Evolutionary conservation across 75 land plant species (phyloP), one percentile per base, ranked within the genome.

Genomic region (Pinus tabuliformis): DNA sequence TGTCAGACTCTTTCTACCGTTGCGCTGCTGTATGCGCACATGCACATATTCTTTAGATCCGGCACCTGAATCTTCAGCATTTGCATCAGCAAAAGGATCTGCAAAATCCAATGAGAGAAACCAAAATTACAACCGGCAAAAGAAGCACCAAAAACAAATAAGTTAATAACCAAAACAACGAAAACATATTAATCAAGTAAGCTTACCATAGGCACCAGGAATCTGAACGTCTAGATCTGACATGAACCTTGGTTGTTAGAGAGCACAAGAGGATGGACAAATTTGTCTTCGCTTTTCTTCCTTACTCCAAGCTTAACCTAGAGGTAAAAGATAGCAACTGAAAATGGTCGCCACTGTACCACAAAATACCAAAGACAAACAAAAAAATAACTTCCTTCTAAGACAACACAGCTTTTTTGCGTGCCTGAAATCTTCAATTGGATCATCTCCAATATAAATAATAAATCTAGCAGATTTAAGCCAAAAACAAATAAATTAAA

Each of bases 11-110:
- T 89, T 87, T 52, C 91, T 81, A 20, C 91, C 91, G 75, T 89
- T 89, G 59, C 91, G 74, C 79, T 89, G 91, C 79, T 89, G 91
- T 72, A 84, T 85, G 72, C 91, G 82, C 71, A 89, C 84, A 82
- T 89, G 91, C 56, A 89, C 91, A 74, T 89, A 88, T 28, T 86
- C 91, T 75, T 83, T 88, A 36, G 91, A 77, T 14, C 92, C 92
- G 57, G 87, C 91, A 65, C 77, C 86, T 17, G 81, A 73, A 56
- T 85, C 87, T 37, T 78, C 81, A 85, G 60, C 86, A 89, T 84
- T 88, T 74, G 91, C 91, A 36, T 90, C 92, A 73, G 92, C 92
- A 80, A 90, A 90, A 7, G 92, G 28, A 75, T 79, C 62, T 60
- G 62, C 62, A 60, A 57, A 75, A 20, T 36, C 42, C 21, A 17